These are phyloP conservation scores for Silene noctiflora DNA, from an alignment of 179 eudicot species.

Conservation along the genomic window DNA sequence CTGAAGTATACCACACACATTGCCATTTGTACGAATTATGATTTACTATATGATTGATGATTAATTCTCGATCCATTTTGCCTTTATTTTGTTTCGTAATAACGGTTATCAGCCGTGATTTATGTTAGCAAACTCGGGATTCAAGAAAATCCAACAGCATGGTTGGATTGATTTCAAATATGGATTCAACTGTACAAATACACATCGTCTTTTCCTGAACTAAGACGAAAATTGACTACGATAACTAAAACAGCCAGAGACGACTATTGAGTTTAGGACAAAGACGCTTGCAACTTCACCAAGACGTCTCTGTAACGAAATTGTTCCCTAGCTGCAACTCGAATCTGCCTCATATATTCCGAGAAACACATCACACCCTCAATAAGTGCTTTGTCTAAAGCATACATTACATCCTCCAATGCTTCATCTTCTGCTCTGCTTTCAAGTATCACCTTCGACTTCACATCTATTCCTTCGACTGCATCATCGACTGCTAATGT, in stretches of 20 bases:
- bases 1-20: conserved; percentile 8
- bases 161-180: too few species aligned
- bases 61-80: not conserved
- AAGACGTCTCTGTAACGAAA: conserved; percentile 9
- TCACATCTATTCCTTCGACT: conserved; percentile 33
- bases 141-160: too few species aligned
- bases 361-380: conserved; percentile 19
- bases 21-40: not conserved
- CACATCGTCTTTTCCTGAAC: too few species aligned
- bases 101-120: too few species aligned
- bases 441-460: conserved; percentile 21
- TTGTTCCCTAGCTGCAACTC: conserved; percentile 21
- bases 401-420: conserved; percentile 23
- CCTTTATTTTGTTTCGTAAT: too few species aligned
- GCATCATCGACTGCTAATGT: conserved; percentile 22
- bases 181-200: too few species aligned
- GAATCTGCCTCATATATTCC: conserved; percentile 19
- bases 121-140: too few species aligned
- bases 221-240: too few species aligned
- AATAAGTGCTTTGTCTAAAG: conserved; percentile 23
- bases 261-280: not conserved
- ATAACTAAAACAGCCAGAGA: too few species aligned
- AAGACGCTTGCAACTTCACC: not conserved
- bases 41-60: not conserved
- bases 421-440: conserved; percentile 8